Evolutionary conservation across 2,329 filamentous ascomycete species (phyloP).

Genomic region (Ramularia endophylla): DNA sequence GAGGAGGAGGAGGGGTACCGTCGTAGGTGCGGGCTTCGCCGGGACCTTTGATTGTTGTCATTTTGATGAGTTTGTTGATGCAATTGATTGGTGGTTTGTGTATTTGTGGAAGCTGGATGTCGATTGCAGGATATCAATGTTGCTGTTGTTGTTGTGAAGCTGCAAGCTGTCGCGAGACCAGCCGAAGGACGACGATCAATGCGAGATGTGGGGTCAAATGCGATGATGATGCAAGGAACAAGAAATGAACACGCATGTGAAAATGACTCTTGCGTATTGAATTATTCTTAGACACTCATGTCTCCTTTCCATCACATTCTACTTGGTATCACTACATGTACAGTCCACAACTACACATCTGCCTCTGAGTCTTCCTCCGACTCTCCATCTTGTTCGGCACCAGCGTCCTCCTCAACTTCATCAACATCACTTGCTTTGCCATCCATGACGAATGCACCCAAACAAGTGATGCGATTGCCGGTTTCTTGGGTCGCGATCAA

Average conservation of each 20-base stretch:
- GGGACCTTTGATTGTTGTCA: constrained; percentile 58
- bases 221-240: too few species aligned
- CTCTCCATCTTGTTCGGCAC: constrained; percentile 9
- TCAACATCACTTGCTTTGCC: constrained; percentile 20
- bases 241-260: too few species aligned
- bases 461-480: constrained; percentile 80
- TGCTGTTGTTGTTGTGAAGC: too few species aligned
- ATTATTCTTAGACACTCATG: too few species aligned
- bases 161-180: too few species aligned
- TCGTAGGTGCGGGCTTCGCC: constrained; percentile 53
- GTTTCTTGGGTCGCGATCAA: constrained; percentile 77
- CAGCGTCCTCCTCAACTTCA: constrained; percentile 12
- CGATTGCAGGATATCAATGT: too few species aligned
- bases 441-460: constrained; percentile 77
- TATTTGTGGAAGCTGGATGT: background rate
- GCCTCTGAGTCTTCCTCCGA: constrained; percentile 7
- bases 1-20: constrained; percentile 38
- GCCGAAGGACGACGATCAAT: too few species aligned
- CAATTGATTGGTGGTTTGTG: background rate
- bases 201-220: too few species aligned
- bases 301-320: too few species aligned
- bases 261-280: too few species aligned
- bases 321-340: too few species aligned
- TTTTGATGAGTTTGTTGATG: constrained; percentile 19
- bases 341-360: too few species aligned